A percentile compares a stretch with the other conserved stretches of the same genome.
These are phyloP conservation scores for Nicotiana tabacum DNA, from an alignment of 257 asterid species.

Conservation along the genomic window DNA sequence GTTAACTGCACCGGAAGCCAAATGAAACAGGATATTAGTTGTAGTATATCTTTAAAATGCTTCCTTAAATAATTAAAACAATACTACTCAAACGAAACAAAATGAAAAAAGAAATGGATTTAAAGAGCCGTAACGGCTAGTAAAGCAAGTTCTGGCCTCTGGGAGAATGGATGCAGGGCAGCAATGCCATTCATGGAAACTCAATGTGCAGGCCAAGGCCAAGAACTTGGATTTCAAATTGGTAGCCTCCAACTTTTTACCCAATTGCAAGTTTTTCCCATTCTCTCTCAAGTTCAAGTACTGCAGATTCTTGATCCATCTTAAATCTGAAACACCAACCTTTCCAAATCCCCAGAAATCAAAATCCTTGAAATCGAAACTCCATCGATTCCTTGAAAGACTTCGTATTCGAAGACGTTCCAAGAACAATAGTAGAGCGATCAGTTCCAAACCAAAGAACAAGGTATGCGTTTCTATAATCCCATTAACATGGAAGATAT, in stretches of 20 bases:
- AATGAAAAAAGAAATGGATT: neutral
- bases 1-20: no score
- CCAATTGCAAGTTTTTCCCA: slow-evolving; percentile 20
- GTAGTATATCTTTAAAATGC: no score
- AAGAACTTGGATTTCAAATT: slow-evolving; percentile 27
- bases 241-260: slow-evolving; percentile 19
- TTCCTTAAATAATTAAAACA: no score
- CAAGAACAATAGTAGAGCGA: neutral
- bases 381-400: slow-evolving; percentile 11
- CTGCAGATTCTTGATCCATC: neutral
- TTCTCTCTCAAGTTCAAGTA: slow-evolving; percentile 32
- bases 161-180: neutral
- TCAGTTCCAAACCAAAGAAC: neutral
- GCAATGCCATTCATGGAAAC: slow-evolving; percentile 28
- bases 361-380: slow-evolving; percentile 15
- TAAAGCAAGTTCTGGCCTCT: neutral
- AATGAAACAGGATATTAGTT: no score
- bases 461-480: neutral
- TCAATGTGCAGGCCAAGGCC: slow-evolving; percentile 34
- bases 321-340: slow-evolving; percentile 6
- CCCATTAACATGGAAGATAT: neutral
- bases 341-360: slow-evolving; percentile 16
- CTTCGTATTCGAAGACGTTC: neutral
- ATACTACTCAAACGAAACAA: neutral
- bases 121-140: neutral